These are phyloP conservation scores for Dioscorea alata DNA, from an alignment of 106 monocot genomes.

Conservation along the genomic window DNA sequence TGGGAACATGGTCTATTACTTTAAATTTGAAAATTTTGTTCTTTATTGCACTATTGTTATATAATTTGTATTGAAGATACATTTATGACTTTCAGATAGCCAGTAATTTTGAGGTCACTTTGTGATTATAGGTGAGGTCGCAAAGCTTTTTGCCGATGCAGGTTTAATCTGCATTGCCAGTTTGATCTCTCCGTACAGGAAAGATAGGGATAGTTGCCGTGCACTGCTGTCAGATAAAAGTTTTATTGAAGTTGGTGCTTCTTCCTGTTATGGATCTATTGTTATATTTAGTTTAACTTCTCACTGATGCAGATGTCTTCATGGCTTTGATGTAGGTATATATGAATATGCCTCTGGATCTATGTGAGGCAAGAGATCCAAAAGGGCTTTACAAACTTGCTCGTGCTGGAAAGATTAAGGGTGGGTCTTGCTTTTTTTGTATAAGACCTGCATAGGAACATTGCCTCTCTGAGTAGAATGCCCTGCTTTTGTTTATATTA, in stretches of 20 bases:
- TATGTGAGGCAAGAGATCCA: conserved; percentile 82
- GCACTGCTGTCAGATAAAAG: conserved; percentile 43
- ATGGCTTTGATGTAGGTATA: conserved; percentile 41
- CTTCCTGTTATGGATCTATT: background rate
- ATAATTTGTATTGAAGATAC: too few relatives aligned
- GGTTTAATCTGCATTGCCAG: conserved; percentile 88
- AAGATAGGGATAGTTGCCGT: conserved; percentile 75
- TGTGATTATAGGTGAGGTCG: conserved; percentile 61
- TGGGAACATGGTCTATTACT: too few relatives aligned
- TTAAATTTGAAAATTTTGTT: too few relatives aligned
- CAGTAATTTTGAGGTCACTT: background rate
- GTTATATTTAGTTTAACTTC: background rate
- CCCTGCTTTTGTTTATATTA: too few relatives aligned
- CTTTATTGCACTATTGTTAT: too few relatives aligned
- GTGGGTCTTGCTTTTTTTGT: conserved; percentile 16
- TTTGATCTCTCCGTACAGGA: conserved; percentile 86
- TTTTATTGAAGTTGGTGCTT: conserved; percentile 61
- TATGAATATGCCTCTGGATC: conserved; percentile 81
- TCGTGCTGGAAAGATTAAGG: conserved; percentile 85
- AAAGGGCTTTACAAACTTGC: conserved; percentile 96
- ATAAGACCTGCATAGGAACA: too few relatives aligned
- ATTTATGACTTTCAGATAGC: too few relatives aligned
- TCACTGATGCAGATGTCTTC: background rate
- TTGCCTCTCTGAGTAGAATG: too few relatives aligned
- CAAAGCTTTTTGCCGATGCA: conserved; percentile 82